Percentiles rank a stretch among this genome's conserved stretches.
Conservation (phyloP, 345 rosid genomes). For the Nasturtium officinale region DNA sequence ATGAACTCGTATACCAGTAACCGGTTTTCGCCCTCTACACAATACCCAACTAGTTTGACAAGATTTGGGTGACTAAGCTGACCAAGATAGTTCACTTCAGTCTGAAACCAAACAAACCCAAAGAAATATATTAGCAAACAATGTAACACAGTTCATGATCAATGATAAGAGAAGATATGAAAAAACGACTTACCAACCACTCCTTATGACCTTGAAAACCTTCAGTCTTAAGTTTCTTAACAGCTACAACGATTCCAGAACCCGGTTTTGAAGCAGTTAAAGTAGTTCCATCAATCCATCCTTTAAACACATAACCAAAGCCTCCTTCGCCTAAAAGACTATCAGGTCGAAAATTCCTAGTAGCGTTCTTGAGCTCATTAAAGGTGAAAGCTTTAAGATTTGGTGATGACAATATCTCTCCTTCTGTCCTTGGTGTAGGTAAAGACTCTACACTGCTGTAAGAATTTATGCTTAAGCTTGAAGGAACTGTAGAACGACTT, state of each 20-base stretch:
- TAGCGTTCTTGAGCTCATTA: conserved; percentile 79
- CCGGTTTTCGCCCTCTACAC: conserved; percentile 81
- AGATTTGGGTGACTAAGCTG: conserved; percentile 92
- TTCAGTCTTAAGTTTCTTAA: conserved; percentile 91
- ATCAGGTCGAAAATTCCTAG: conserved; percentile 87
- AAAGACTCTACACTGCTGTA: conserved; percentile 61
- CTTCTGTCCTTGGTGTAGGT: conserved; percentile 86
- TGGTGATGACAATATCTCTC: conserved; percentile 88
- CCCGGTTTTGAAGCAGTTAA: conserved; percentile 76
- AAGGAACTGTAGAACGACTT: conserved; percentile 68
- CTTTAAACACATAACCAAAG: conserved; percentile 91
- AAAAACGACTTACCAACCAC: conserved; percentile 73
- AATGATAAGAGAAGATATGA: neutral
- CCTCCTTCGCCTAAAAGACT: conserved; percentile 98
- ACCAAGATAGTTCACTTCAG: conserved; percentile 95
- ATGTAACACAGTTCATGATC: conserved; percentile 4
- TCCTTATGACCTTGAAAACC: conserved; percentile 99
- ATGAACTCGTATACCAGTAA: conserved; percentile 89
- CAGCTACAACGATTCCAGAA: conserved; percentile 93
- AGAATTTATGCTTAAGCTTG: conserved; percentile 66
- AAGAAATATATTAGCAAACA: conserved; percentile 8
- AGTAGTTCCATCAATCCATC: conserved; percentile 88
- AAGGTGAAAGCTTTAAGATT: conserved; percentile 81
- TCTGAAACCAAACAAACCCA: conserved; percentile 54
- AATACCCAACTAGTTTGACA: conserved; percentile 86